Percentiles rank a stretch among this genome's conserved stretches.
These are phyloP conservation scores for Oropetium thomaeum DNA, from an alignment of 176 grass and related monocot species.

Conservation along the genomic window DNA sequence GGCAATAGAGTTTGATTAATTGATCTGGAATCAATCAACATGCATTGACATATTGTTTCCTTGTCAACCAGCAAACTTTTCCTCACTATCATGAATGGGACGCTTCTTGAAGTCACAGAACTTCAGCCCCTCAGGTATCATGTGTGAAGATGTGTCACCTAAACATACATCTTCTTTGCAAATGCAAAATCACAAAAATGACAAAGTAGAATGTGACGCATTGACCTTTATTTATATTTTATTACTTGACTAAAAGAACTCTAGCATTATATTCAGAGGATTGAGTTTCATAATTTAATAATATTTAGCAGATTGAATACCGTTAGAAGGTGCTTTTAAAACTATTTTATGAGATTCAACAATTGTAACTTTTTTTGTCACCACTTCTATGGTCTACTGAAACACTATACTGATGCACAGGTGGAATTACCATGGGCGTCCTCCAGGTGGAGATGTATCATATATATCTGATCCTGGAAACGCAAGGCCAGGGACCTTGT, in stretches of 20 bases:
- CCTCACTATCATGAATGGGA: constrained; percentile 56
- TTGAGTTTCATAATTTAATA: neutral
- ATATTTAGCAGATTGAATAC: constrained; percentile 11
- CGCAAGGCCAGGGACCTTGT: constrained; percentile 64
- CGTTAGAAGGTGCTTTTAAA: constrained; percentile 9
- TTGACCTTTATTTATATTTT: constrained; percentile 6
- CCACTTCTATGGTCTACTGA: neutral
- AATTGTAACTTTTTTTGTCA: constrained; percentile 2
- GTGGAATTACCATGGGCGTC: constrained; percentile 80
- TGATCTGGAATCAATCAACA: constrained; percentile 8
- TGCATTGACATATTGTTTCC: constrained; percentile 27
- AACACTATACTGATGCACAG: constrained; percentile 40
- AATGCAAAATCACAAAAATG: constrained; percentile 3
- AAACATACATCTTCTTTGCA: constrained; percentile 18
- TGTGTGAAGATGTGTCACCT: constrained; percentile 35
- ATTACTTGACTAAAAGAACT: neutral
- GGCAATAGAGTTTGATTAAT: neutral
- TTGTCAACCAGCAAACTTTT: constrained; percentile 73
- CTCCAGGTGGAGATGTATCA: constrained; percentile 79
- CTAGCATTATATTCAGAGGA: neutral
- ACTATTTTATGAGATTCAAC: neutral
- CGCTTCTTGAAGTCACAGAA: constrained; percentile 79
- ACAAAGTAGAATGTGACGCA: neutral
- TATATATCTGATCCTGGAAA: constrained; percentile 79
- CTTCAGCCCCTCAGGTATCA: constrained; percentile 87